Evolutionary conservation across 176 grass and related monocot species (phyloP), one percentile per base, ranked within the genome.

Genomic region (Hsuehochloa calcarea): DNA sequence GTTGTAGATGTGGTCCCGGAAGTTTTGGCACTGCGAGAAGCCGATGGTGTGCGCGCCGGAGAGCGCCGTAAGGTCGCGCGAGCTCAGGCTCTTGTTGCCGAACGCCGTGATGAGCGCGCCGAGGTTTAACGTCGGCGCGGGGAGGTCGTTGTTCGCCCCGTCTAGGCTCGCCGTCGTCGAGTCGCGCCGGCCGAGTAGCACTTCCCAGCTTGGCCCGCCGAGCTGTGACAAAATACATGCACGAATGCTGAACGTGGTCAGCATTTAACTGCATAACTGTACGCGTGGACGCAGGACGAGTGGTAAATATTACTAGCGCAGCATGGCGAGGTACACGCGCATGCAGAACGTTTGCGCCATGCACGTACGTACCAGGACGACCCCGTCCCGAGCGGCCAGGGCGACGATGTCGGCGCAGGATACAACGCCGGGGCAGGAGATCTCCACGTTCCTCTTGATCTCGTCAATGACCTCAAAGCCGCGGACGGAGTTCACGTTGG

Each of bases 41-140:
- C 95, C 95, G 80, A 97, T 83, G 51, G 90, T 97, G 90, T 94
- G 95, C 38, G 90, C 90, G 34, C 94, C 94, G 0, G 94, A 97
- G 11, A 97, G 92, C 37, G 84, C 92, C 27, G 95, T 97, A 19
- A 97, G 10, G 80, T 94, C 90, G 0, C 73, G 80, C 20, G 92
- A 16, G 65, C 8, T 78, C 26, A 97, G 88, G 50, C 65, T 84
- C 80, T 97, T 88, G 49, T 78, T 72, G 37, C 68, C 45, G 80
- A 97, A 97, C 16, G 65, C 26, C 3, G 37, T 5, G 84, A 91
- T 41, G 70, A 97, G 92, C 11, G 35, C 16, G 65, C 25, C 12
- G 8, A 97, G 86, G 90, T 25, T 61, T 1, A 70, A 81, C 5
- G 31, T 47, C 4, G 92, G 92, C 50, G 39, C 74, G 0, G 94